Conservation (phyloP, 805 yeast genomes). For the Ogataea neopini region DNA sequence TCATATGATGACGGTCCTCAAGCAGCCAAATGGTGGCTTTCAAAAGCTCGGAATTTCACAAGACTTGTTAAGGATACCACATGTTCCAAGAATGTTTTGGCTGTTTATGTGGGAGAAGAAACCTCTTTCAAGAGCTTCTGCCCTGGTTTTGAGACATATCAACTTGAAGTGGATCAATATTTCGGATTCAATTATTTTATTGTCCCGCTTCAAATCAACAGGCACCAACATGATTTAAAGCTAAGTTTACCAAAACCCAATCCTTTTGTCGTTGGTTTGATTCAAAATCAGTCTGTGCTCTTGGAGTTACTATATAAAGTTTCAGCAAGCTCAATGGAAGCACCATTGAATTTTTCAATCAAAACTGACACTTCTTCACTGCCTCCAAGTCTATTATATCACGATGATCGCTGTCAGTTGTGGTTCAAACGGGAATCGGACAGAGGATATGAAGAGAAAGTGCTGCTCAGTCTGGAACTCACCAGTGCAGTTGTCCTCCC, state of each 20-base stretch:
- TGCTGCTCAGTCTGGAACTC: conserved; percentile 49
- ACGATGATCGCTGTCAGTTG: conserved; percentile 42
- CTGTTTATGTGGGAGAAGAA: conserved; percentile 37
- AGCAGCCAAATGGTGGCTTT: conserved; percentile 45
- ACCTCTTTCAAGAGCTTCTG: conserved; percentile 5
- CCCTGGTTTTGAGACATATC: not conserved
- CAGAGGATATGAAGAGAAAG: conserved; percentile 32
- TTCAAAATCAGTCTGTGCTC: conserved; percentile 31
- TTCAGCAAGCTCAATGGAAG: conserved; percentile 28
- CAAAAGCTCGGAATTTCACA: conserved; percentile 39
- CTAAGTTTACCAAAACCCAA: conserved; percentile 35
- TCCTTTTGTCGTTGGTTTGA: conserved; percentile 38
- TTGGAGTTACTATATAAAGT: conserved; percentile 28
- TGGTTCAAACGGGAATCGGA: conserved; percentile 50
- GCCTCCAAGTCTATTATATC: conserved; percentile 40
- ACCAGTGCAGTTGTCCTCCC: conserved; percentile 33
- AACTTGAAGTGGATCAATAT: conserved; percentile 35
- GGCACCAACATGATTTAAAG: conserved; percentile 1
- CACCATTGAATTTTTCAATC: conserved; percentile 37
- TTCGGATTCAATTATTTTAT: conserved; percentile 46
- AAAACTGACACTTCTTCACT: conserved; percentile 29
- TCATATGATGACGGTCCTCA: conserved; percentile 35
- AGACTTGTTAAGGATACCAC: conserved; percentile 35
- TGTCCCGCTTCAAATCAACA: not conserved
- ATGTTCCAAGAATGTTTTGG: conserved; percentile 33